A percentile compares a stretch with the other conserved stretches of the same genome.
phyloP scores from a whole-genome alignment of 192 early-diverging fungal genomes.

The Rhizophagus clarus region DNA sequence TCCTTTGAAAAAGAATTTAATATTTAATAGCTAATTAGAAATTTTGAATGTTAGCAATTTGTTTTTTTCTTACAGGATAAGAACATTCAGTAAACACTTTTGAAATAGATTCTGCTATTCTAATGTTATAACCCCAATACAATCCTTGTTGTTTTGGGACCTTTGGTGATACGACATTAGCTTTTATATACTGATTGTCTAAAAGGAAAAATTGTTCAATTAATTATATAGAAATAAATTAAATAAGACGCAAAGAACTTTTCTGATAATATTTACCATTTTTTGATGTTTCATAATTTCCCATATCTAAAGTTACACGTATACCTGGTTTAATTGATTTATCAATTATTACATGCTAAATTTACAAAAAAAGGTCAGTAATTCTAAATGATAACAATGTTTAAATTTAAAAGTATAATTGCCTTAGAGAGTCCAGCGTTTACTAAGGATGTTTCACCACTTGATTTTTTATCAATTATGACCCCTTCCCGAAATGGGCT shows the following conservation, averaged over 20 bases:
- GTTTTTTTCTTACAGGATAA: conserved; percentile 41
- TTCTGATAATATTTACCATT: background rate
- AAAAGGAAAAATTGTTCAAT: conserved; percentile 7
- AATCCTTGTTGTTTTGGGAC: conserved; percentile 61
- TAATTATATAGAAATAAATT: background rate
- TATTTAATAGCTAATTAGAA: background rate
- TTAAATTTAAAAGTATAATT: background rate
- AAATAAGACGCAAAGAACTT: background rate
- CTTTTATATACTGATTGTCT: conserved; percentile 46
- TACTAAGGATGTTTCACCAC: conserved; percentile 45
- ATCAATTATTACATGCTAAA: conserved; percentile 52
- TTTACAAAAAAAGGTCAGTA: background rate
- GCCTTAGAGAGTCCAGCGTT: conserved; percentile 50
- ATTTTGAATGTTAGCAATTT: background rate
- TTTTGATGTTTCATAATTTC: conserved; percentile 6
- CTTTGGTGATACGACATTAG: conserved; percentile 60
- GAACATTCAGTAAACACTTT: conserved; percentile 63
- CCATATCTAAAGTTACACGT: conserved; percentile 63
- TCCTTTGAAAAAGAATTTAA: conserved; percentile 35
- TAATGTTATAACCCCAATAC: conserved; percentile 72
- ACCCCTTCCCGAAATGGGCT: conserved; percentile 66
- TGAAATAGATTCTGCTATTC: conserved; percentile 59
- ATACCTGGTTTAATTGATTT: conserved; percentile 55
- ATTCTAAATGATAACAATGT: background rate
- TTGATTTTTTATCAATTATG: conserved; percentile 39